phyloP scores from a whole-genome alignment of 192 early-diverging fungal genomes.

The Podila horticola region DNA sequence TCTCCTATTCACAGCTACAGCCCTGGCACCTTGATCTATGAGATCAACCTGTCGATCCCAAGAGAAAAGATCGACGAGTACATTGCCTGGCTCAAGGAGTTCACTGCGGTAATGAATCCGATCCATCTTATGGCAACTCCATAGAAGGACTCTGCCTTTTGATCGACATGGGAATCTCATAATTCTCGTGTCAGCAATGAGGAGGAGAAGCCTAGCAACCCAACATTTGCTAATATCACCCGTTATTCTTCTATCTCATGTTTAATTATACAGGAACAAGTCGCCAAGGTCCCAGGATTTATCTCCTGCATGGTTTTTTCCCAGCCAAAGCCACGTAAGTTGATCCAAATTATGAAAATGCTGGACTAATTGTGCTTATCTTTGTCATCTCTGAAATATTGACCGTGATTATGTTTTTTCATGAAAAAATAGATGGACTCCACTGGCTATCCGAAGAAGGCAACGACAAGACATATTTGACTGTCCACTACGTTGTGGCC shows the following conservation, averaged over 20 bases:
- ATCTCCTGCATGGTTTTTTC: conserved; percentile 47
- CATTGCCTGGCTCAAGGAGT: conserved; percentile 54
- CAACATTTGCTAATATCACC: neutral
- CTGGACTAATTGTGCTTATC: neutral
- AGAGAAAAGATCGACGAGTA: conserved; percentile 58
- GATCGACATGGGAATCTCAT: no score
- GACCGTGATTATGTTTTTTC: neutral
- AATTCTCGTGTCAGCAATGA: no score
- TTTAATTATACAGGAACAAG: conserved; percentile 36
- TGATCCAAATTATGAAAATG: neutral
- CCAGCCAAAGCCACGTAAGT: conserved; percentile 51
- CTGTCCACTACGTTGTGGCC: conserved; percentile 47
- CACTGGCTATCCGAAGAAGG: conserved; percentile 51
- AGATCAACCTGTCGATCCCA: conserved; percentile 69
- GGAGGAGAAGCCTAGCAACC: no score
- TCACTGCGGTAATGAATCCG: conserved; percentile 47
- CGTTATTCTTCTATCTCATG: neutral
- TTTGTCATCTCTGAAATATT: neutral
- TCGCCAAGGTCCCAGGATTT: conserved; percentile 32
- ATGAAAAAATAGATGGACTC: conserved; percentile 23
- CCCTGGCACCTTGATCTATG: conserved; percentile 44
- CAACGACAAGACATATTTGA: conserved; percentile 48
- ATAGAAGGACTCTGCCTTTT: no score
- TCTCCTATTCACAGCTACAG: conserved; percentile 32
- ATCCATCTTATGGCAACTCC: no score